Percentiles rank a stretch among this genome's conserved stretches.
Evolutionary conservation across 176 grass and related monocot genomes (phyloP).

Genomic region (Raddia guianensis): DNA sequence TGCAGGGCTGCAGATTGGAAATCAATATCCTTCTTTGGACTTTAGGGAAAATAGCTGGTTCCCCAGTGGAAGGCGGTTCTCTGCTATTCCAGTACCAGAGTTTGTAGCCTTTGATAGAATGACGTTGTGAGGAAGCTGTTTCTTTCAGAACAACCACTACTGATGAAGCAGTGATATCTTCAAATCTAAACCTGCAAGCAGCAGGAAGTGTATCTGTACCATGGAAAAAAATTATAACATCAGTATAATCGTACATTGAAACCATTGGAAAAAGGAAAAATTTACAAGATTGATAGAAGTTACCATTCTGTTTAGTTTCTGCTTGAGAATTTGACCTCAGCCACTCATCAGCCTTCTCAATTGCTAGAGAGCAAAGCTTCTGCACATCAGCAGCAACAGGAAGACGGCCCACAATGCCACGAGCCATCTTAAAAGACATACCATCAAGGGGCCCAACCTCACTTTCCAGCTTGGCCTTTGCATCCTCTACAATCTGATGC

Average conservation of each 20-base stretch:
- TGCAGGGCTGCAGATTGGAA: conserved; percentile 88
- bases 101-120: conserved; percentile 83
- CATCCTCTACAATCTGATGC: conserved; percentile 74
- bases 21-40: conserved; percentile 85
- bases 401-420: conserved; percentile 78
- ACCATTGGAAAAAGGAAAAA: conserved; percentile 26
- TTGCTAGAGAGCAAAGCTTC: conserved; percentile 80
- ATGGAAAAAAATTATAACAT: conserved; percentile 37
- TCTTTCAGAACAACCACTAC: conserved; percentile 82
- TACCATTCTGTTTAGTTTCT: conserved; percentile 64
- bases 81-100: conserved; percentile 91
- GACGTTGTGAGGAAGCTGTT: conserved; percentile 53
- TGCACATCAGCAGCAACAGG: conserved; percentile 79
- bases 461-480: conserved; percentile 72
- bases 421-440: conserved; percentile 70
- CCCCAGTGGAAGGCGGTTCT: conserved; percentile 51
- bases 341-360: conserved; percentile 75
- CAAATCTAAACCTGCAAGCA: conserved; percentile 90
- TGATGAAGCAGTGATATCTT: conserved; percentile 81
- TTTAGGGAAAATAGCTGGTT: conserved; percentile 73
- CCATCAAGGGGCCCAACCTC: conserved; percentile 84
- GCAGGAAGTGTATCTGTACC: conserved; percentile 87
- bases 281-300: conserved; percentile 13
- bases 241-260: conserved; percentile 36
- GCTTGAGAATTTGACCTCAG: conserved; percentile 49